Evolutionary conservation across 306 rosid species (phyloP), one percentile per base, ranked within the genome.

Genomic region (Calophaca sinica): DNA sequence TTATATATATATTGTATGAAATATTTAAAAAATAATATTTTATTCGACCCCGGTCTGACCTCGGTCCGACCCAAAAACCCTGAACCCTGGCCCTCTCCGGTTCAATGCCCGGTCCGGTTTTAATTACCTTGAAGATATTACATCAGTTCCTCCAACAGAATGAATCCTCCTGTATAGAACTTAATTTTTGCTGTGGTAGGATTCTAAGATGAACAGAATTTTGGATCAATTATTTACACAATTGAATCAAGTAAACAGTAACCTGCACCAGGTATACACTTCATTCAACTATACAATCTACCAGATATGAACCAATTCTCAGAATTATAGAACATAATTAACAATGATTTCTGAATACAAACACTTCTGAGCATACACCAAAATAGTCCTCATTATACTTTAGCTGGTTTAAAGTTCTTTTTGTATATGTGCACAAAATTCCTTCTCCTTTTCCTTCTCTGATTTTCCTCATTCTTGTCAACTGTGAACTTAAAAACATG

Each of bases 291-390:
- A 49, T 3, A 49, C 53, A 49, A 49, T 49, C 15, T 49, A 4
- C 53, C 5, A 13, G 53, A 50, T 5, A 61, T 51, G 68, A 68
- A 68, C 73, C 20, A 31, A 6, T 15, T 13, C 28, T 31, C 52
- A 38, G 29, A 50, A 71, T 7, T 9, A 35, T 66, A 69, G 46
- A 6, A 48, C 44, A 77, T 48, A 46, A 4, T 29, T 31, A 55
- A 38, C 62, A 26, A 9, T 59, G 33, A 51, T 36, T 9, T 51
- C 6, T 36, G 9, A 60, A 50, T 54, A 50, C 55, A 11, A 77
- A 48, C 62, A 28, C 46, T 36, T 41, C 36, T 33, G 62, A 68
- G 76, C 63, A 62, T 58, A 28, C 70, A 15, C 62, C 55, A 11
- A 50, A 60, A 44, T 57, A 14, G 44, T 66, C 33, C 74, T 32